Evolutionary conservation across 176 grass and related monocot genomes (phyloP), one percentile per base, ranked within the genome.

Genomic region (Thalia dealbata): DNA sequence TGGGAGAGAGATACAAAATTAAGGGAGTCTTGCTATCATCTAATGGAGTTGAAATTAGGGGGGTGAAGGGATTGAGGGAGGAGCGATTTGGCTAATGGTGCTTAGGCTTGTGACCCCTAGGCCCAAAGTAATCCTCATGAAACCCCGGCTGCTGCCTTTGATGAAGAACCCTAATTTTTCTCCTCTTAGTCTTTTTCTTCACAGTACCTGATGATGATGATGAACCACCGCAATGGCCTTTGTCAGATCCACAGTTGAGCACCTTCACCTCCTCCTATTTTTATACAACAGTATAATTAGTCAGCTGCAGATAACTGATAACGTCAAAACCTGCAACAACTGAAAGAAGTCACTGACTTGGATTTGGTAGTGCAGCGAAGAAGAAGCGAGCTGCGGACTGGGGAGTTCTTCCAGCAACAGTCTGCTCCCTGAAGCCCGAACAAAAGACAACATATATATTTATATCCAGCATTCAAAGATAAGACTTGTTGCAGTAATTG

Each of bases 121-220:
- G 61, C 25, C 61, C 61, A 63, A 75, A 91, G 70, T 87, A 87
- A 85, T 91, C 85, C 61, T 91, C 88, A 80, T 91, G 84, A 78
- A 91, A 87, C 74, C 52, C 79, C 50, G 82, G 61, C 54, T n/a
- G 81, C 18, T 69, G 74, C 32, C 52, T 73, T 59, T 80, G 79
- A 30, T 70, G 72, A 76, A 64, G 69, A 14, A 82, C 73, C 58
- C 22, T 84, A 84, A 74, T 79, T 80, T 80, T 55, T 50, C 6
- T 77, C 73, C 65, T 61, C 61, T 30, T 71, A 63, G 16, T 83
- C 63, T 14, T 81, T 75, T 76, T 52, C 81, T 81, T 75, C 77
- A 27, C 58, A 55, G 78, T 91, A 88, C 88, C 85, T 84, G 83
- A 80, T 38, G 32, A 13, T 8, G 11, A 48, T 48, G 45, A 48